Evolutionary conservation across 2,329 filamentous ascomycete genomes (phyloP).

Genomic region (Clonostachys rosea): DNA sequence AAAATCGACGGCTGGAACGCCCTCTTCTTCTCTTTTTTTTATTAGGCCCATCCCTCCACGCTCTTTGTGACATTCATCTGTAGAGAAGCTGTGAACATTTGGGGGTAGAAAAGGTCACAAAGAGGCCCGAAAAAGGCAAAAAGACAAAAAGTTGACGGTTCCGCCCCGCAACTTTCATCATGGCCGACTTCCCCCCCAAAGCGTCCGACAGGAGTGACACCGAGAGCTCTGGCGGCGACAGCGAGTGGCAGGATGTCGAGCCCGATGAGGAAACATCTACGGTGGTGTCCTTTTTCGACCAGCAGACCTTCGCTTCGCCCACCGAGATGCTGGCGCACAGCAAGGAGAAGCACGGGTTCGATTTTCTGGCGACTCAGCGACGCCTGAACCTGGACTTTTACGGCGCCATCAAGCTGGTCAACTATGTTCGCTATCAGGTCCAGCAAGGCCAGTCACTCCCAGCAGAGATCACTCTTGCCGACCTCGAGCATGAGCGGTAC

Average conservation of each 20-base stretch:
- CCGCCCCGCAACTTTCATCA: slow-evolving; percentile 6
- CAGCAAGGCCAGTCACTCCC: slow-evolving; percentile 41
- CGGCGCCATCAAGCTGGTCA: slow-evolving; percentile 69
- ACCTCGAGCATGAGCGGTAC: slow-evolving; percentile 74
- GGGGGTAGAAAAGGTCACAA: too few relatives aligned
- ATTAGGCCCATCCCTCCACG: too few relatives aligned
- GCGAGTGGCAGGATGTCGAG: slow-evolving; percentile 51
- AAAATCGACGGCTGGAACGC: too few relatives aligned
- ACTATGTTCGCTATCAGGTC: slow-evolving; percentile 53
- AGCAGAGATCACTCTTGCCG: slow-evolving; percentile 51
- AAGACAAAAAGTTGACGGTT: background rate
- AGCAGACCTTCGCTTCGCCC: slow-evolving; percentile 60
- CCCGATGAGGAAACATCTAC: slow-evolving; percentile 57
- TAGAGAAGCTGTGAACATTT: too few relatives aligned
- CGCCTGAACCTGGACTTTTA: slow-evolving; percentile 64
- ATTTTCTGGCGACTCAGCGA: slow-evolving; percentile 58
- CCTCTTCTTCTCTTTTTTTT: too few relatives aligned
- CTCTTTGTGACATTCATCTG: too few relatives aligned
- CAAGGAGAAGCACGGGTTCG: slow-evolving; percentile 61
- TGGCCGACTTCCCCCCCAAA: slow-evolving; percentile 11
- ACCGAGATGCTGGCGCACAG: slow-evolving; percentile 64
- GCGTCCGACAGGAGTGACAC: slow-evolving; percentile 20
- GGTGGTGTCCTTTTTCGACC: slow-evolving; percentile 65
- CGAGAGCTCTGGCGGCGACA: slow-evolving; percentile 29
- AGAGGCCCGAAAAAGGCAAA: background rate